These are phyloP conservation scores for Digitaria exilis DNA, from an alignment of 202 grass and related monocot species.

Conservation along the genomic window DNA sequence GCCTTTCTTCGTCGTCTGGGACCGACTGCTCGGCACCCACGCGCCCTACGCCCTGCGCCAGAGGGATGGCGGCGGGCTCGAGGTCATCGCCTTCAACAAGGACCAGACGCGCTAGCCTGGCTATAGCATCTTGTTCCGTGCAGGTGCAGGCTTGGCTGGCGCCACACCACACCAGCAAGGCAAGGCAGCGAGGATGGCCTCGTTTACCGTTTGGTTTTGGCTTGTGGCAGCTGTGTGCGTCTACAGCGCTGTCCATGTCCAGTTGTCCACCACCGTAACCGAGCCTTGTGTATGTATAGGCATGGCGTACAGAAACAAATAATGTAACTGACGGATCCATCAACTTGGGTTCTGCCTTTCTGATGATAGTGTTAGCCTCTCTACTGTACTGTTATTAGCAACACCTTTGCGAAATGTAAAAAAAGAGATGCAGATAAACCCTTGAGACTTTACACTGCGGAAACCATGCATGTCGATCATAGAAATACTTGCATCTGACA, in stretches of 20 bases:
- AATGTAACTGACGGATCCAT: neutral
- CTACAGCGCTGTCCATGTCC: neutral
- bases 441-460: neutral
- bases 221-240: neutral
- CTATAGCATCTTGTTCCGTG: neutral
- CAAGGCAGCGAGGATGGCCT: neutral
- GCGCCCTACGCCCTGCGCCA: constrained; percentile 24
- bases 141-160: neutral
- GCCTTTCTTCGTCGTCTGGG: constrained; percentile 76
- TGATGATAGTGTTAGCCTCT: neutral
- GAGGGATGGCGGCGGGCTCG: constrained; percentile 44
- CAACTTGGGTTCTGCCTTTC: neutral
- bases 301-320: neutral
- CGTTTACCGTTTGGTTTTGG: constrained; percentile 6
- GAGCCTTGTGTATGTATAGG: neutral
- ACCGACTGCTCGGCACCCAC: constrained; percentile 64
- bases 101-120: neutral
- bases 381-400: neutral
- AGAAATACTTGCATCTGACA: constrained; percentile 1
- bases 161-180: neutral
- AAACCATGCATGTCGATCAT: neutral
- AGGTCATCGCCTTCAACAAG: constrained; percentile 37
- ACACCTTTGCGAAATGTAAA: neutral
- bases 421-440: neutral
- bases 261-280: no score